phyloP scores from a whole-genome alignment of 192 early-diverging fungal genomes.

The Kappamyces sp. region DNA sequence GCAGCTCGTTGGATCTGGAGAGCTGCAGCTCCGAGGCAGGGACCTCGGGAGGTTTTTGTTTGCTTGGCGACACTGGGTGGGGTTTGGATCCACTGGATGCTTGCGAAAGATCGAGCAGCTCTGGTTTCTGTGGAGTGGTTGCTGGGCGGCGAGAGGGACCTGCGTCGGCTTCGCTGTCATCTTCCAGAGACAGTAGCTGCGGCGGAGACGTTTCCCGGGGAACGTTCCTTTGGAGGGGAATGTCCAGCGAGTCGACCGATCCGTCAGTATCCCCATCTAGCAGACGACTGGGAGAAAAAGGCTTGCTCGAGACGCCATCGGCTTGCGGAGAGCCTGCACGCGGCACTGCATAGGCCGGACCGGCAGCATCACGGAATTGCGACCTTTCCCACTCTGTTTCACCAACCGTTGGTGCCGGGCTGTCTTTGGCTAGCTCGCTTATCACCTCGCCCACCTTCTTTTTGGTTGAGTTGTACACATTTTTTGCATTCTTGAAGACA shows the following conservation, averaged over 20 bases:
- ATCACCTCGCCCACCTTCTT: slow-evolving; percentile 56
- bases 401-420: slow-evolving; percentile 24
- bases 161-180: neutral
- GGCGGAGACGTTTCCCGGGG: neutral
- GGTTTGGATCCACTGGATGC: slow-evolving; percentile 23
- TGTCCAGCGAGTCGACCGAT: neutral
- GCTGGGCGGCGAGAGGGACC: neutral
- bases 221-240: neutral
- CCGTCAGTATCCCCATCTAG: no score
- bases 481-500: slow-evolving; percentile 64
- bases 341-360: neutral
- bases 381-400: slow-evolving; percentile 11
- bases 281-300: no score
- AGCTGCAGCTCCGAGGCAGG: slow-evolving; percentile 31
- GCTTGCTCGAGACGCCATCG: no score
- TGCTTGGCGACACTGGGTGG: slow-evolving; percentile 11
- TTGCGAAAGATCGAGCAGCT: neutral
- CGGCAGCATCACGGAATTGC: slow-evolving; percentile 8
- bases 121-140: slow-evolving; percentile 5
- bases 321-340: no score
- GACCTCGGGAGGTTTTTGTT: slow-evolving; percentile 22
- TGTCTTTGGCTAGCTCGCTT: slow-evolving; percentile 54
- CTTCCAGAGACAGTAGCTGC: neutral
- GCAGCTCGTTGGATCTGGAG: slow-evolving; percentile 4
- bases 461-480: slow-evolving; percentile 41